Evolutionary conservation across 225 moss, liverwort and hornwort species (phyloP).

Genomic region (Physcomitrium patens): DNA sequence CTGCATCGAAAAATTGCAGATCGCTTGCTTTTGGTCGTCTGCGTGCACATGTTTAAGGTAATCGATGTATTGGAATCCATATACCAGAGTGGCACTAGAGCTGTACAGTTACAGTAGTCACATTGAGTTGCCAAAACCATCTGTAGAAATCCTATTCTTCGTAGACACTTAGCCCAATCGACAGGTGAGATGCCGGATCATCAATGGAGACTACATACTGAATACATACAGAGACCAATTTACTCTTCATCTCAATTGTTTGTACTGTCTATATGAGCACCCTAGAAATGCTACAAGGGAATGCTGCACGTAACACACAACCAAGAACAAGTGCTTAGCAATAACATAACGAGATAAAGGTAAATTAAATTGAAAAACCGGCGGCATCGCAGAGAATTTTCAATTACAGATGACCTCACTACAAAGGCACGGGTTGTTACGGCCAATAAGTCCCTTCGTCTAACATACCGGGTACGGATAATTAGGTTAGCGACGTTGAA

Average conservation of each 20-base stretch:
- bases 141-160: slow-evolving; percentile 1
- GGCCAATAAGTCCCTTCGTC: not conserved
- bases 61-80: not conserved
- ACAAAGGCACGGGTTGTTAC: slow-evolving; percentile 8
- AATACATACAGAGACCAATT: slow-evolving; percentile 6
- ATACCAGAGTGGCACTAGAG: slow-evolving; percentile 9
- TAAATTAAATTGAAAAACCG: not conserved
- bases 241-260: not conserved
- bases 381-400: not conserved
- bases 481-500: slow-evolving; percentile 29
- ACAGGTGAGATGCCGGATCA: slow-evolving; percentile 1
- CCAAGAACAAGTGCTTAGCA: slow-evolving; percentile 1
- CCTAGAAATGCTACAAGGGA: not conserved
- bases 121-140: not conserved
- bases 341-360: not conserved
- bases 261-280: not conserved
- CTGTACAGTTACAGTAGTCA: not conserved
- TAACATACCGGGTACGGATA: slow-evolving; percentile 9
- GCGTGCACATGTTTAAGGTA: not conserved
- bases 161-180: not conserved
- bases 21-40: slow-evolving; percentile 25
- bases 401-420: slow-evolving; percentile 7
- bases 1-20: slow-evolving; percentile 14
- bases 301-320: slow-evolving; percentile 10
- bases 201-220: not conserved